Evolutionary conservation across 345 rosid species (phyloP), one percentile per base, ranked within the genome.

Genomic region (Eucalyptus victrix): DNA sequence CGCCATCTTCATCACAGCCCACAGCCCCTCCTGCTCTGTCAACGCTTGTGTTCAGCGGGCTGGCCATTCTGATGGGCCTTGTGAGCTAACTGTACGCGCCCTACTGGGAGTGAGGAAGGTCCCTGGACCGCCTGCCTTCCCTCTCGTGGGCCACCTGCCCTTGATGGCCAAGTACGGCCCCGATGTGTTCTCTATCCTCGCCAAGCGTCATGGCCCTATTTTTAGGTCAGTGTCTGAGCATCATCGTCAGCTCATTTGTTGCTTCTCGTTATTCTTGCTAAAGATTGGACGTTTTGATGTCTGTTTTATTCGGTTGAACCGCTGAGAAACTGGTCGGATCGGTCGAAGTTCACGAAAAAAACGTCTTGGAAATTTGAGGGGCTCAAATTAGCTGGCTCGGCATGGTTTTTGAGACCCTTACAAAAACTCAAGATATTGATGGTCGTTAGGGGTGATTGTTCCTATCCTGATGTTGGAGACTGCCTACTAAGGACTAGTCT

Each of bases 151-250:
- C 30, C 99, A 97, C 94, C 93, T 97, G 81, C 99, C 96, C n/a
- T 91, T 95, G 93, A 94, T 97, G 93, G 97, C 99, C 32, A 92
- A 97, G 94, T 92, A 95, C 54, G 98, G 99, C 56, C 98, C 96
- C 53, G 97, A 95, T 56, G 94, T 96, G 80, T 97, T 97, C 91
- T 92, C 98, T 13, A 91, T 95, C 81, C 99, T 96, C 86, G 98
- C 98, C 90, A 93, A 95, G 76, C 93, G 89, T 56, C 95, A 97
- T 91, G 98, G 99, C 69, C 98, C 99, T 72, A 94, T 95, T 88
- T 97, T 94, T 97, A 95, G 99, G 99, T 97, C 83, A 51, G n/a
- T 6, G 62, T 26, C 30, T 40, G 5, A 56, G 28, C 62, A 56
- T 56, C 62, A 56, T 56, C 62, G 30, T 24, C 62, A 56, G 30